Evolutionary conservation across 2,329 filamentous ascomycete species (phyloP).

Genomic region (Blumeria hordei): DNA sequence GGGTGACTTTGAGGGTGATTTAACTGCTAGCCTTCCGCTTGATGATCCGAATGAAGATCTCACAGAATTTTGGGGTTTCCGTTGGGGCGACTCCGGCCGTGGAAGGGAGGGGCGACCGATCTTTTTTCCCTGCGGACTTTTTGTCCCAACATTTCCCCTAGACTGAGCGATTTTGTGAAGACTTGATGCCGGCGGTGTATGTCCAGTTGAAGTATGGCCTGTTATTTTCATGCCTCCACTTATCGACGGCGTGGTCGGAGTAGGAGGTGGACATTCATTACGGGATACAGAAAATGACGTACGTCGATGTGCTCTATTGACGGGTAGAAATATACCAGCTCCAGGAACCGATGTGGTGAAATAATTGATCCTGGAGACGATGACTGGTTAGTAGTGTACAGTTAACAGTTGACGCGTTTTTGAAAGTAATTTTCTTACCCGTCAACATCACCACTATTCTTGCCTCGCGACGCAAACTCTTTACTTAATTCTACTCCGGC

Average conservation of each 20-base stretch:
- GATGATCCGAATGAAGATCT: conserved; percentile 33
- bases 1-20: too few species aligned
- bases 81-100: conserved; percentile 66
- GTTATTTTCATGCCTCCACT: conserved; percentile 24
- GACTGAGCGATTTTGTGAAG: conserved; percentile 73
- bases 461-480: conserved; percentile 62
- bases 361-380: conserved; percentile 35
- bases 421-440: conserved; percentile 33
- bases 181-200: conserved; percentile 38
- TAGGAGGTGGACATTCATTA: conserved; percentile 32
- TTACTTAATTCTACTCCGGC: conserved; percentile 71
- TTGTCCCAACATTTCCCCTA: conserved; percentile 42
- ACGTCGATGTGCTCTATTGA: conserved; percentile 53
- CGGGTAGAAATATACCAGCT: conserved; percentile 79
- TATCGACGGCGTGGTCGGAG: conserved; percentile 38
- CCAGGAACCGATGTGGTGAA: conserved; percentile 58
- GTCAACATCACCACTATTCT: conserved; percentile 91
- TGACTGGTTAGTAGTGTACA: background rate
- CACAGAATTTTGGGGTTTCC: conserved; percentile 34
- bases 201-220: conserved; percentile 25
- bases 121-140: conserved; percentile 49
- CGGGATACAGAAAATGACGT: conserved; percentile 28
- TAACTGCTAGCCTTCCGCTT: conserved; percentile 9
- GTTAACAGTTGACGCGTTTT: background rate
- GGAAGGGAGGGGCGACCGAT: conserved; percentile 51